Evolutionary conservation across 2,329 filamentous ascomycete species (phyloP).

Genomic region (Alternaria burnsii): DNA sequence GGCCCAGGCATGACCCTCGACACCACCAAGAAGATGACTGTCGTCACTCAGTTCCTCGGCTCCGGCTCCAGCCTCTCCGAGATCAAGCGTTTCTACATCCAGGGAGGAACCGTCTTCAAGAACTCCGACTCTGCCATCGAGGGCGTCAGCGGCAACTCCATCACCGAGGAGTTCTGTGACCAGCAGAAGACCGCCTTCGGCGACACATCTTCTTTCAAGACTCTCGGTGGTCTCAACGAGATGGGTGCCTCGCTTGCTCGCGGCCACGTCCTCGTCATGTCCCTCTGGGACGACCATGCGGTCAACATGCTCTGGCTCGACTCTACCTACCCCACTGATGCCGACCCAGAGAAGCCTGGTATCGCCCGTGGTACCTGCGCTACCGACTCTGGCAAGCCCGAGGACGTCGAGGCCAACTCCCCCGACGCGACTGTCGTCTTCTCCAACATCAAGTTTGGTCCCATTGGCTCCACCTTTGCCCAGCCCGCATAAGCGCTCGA

Average conservation of each 20-base stretch:
- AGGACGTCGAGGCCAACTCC: conserved; percentile 48
- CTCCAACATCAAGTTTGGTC: conserved; percentile 53
- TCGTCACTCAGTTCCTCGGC: conserved; percentile 62
- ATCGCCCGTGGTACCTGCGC: conserved; percentile 49
- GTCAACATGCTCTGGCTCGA: conserved; percentile 80
- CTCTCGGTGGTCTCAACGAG: conserved; percentile 63
- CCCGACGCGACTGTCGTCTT: conserved; percentile 48
- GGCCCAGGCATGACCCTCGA: conserved; percentile 61
- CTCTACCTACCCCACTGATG: conserved; percentile 66
- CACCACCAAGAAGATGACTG: conserved; percentile 56
- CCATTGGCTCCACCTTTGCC: conserved; percentile 51
- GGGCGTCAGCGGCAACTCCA: conserved; percentile 60
- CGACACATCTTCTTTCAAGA: conserved; percentile 62
- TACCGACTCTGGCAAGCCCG: conserved; percentile 48
- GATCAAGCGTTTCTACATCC: conserved; percentile 61
- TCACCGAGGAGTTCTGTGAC: conserved; percentile 67
- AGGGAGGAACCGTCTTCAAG: conserved; percentile 59
- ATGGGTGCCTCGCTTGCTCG: conserved; percentile 64
- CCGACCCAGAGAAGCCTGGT: conserved; percentile 44
- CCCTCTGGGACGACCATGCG: conserved; percentile 70
- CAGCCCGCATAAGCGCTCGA: conserved; percentile 36
- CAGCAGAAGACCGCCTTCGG: conserved; percentile 65
- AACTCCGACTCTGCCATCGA: conserved; percentile 55
- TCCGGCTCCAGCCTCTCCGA: conserved; percentile 54
- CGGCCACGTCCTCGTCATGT: conserved; percentile 72